Conservation (phyloP, 2,329 filamentous ascomycete genomes). For the Zopfia rhizophila region DNA sequence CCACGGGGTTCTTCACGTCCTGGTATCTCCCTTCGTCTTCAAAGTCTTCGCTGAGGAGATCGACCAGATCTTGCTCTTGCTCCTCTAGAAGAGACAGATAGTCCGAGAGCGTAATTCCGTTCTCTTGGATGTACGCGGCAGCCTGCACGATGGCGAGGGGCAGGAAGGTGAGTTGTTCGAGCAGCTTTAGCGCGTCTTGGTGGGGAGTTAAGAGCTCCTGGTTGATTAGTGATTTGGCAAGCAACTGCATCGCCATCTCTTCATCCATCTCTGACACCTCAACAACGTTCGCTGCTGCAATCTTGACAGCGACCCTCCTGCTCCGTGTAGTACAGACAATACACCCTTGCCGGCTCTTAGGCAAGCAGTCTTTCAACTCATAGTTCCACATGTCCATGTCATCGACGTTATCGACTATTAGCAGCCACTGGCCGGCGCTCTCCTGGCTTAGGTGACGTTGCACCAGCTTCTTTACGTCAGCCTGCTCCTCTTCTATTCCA, state of each 20-base stretch:
- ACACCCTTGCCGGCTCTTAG: slow-evolving; percentile 17
- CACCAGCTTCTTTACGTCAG: slow-evolving; percentile 1
- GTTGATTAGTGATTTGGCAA: slow-evolving; percentile 18
- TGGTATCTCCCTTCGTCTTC: slow-evolving; percentile 50
- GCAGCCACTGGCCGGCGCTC: neutral
- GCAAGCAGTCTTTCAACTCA: slow-evolving; percentile 28
- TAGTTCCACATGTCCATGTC: neutral
- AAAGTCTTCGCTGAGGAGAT: slow-evolving; percentile 53
- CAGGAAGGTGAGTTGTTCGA: slow-evolving; percentile 48
- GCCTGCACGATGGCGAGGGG: slow-evolving; percentile 53
- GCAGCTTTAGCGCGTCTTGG: slow-evolving; percentile 5
- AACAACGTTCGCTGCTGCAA: slow-evolving; percentile 31
- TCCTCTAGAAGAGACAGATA: slow-evolving; percentile 50
- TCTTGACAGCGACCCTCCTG: slow-evolving; percentile 19
- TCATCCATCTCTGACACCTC: slow-evolving; percentile 17
- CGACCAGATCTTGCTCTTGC: slow-evolving; percentile 44
- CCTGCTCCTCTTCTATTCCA: too few relatives aligned
- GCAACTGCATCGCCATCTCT: slow-evolving; percentile 12
- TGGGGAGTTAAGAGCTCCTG: slow-evolving; percentile 14
- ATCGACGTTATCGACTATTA: slow-evolving; percentile 2
- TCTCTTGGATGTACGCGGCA: slow-evolving; percentile 54
- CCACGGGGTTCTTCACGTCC: slow-evolving; percentile 50
- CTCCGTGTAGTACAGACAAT: slow-evolving; percentile 21
- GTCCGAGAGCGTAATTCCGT: slow-evolving; percentile 29
- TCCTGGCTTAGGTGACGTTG: neutral